Conservation (phyloP, 768 basidiomycete species). For the Boletus huronensis region DNA sequence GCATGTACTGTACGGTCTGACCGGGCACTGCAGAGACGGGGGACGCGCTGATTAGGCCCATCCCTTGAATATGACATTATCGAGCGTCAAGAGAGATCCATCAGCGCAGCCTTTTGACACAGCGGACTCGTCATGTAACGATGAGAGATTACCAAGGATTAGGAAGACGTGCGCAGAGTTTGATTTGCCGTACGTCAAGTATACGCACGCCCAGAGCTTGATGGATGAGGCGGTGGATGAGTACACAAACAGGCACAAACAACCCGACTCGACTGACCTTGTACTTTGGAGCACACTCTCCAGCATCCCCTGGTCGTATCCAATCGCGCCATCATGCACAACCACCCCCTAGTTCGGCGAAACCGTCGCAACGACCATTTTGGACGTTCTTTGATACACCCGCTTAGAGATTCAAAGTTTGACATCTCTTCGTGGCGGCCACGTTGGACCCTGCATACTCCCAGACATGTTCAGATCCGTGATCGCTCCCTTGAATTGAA, state of each 20-base stretch:
- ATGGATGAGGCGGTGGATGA: not conserved
- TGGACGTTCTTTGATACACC: not conserved
- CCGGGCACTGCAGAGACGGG: not conserved
- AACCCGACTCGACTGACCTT: not conserved
- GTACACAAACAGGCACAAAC: not conserved
- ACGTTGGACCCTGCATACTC: not conserved
- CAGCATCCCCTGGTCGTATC: not conserved
- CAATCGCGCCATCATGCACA: too few relatives aligned
- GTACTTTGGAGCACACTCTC: not conserved
- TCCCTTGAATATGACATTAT: not conserved
- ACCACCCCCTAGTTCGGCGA: too few relatives aligned
- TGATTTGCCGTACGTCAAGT: not conserved
- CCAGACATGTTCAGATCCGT: not conserved
- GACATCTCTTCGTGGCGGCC: constrained; percentile 1
- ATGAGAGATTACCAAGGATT: not conserved
- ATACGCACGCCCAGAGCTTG: not conserved
- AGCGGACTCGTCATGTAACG: not conserved
- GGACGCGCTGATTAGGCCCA: not conserved
- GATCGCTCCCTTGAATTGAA: not conserved
- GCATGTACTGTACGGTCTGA: not conserved
- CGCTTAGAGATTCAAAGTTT: not conserved
- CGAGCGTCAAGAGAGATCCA: not conserved
- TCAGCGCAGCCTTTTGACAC: constrained; percentile 10
- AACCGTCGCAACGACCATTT: too few relatives aligned
- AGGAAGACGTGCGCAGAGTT: not conserved